phyloP scores from a whole-genome alignment of 371 early-diverging fungal species.

The Mucor indicus region DNA sequence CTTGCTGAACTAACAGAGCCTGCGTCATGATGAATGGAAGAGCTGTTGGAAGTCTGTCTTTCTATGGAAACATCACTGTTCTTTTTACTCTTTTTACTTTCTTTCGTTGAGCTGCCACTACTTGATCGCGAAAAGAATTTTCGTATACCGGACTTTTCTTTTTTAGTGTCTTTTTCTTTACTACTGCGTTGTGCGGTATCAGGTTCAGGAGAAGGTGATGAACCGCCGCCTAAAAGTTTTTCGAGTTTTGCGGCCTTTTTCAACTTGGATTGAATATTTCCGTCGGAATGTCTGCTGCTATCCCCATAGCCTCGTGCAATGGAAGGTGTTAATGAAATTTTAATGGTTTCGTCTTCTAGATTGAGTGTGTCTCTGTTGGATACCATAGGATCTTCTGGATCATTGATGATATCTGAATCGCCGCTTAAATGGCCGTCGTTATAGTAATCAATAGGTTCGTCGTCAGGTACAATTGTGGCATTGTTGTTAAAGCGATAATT shows the following conservation, averaged over 20 bases:
- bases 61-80: conserved; percentile 6
- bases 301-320: conserved; percentile 31
- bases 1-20: conserved; percentile 37
- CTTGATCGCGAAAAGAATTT: conserved; percentile 41
- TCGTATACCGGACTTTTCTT: conserved; percentile 39
- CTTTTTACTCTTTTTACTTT: conserved; percentile 26
- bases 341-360: conserved; percentile 42
- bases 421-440: conserved; percentile 3
- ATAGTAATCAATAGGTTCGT: background rate
- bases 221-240: conserved; percentile 3
- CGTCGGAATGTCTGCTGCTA: conserved; percentile 3
- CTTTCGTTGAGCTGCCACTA: conserved; percentile 10
- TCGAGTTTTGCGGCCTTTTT: conserved; percentile 30
- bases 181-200: conserved; percentile 4
- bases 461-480: too few species aligned
- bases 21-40: conserved; percentile 18
- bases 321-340: conserved; percentile 45
- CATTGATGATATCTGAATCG: conserved; percentile 21
- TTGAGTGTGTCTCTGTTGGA: conserved; percentile 2
- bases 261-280: conserved; percentile 19
- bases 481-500: too few species aligned
- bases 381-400: background rate
- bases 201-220: conserved; percentile 3
- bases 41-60: conserved; percentile 4
- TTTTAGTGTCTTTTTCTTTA: conserved; percentile 22